phyloP scores from a whole-genome alignment of 106 monocot genomes.

The Allium fistulosum region DNA sequence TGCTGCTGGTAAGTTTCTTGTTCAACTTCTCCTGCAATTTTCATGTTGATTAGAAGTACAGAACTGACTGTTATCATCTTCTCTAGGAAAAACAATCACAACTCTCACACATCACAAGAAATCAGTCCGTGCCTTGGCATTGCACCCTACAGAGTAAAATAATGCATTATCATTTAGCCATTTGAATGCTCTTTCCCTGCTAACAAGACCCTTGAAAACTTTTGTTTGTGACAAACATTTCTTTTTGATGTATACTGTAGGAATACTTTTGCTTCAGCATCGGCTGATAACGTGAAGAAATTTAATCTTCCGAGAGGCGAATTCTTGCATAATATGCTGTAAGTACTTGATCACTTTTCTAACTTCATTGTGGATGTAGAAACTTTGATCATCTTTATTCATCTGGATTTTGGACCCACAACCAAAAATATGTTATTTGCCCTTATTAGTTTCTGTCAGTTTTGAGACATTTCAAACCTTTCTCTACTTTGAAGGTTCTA shows the following conservation, averaged over 20 bases:
- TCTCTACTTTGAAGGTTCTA: too few relatives aligned
- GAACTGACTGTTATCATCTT: background rate
- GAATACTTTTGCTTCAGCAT: constrained; percentile 88
- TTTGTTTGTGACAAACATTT: background rate
- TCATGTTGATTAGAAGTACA: background rate
- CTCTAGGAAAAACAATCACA: constrained; percentile 80
- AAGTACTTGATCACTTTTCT: constrained; percentile 16
- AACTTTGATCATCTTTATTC: too few relatives aligned
- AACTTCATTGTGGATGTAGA: too few relatives aligned
- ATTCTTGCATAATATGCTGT: constrained; percentile 99
- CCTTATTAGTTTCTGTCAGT: too few relatives aligned
- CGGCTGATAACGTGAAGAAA: constrained; percentile 96
- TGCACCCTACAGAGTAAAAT: constrained; percentile 85
- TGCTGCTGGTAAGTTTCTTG: constrained; percentile 66
- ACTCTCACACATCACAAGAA: constrained; percentile 98
- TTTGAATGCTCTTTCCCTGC: background rate
- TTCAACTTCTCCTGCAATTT: background rate
- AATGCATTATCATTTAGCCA: too few relatives aligned
- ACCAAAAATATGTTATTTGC: too few relatives aligned
- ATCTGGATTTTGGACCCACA: too few relatives aligned
- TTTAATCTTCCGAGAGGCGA: constrained; percentile 94
- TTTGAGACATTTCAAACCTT: too few relatives aligned
- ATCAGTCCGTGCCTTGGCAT: constrained; percentile 86
- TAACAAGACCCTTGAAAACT: background rate
- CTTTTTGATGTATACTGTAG: constrained; percentile 15